phyloP scores from a whole-genome alignment of 345 rosid genomes.

The Leavenworthia alabamica region DNA sequence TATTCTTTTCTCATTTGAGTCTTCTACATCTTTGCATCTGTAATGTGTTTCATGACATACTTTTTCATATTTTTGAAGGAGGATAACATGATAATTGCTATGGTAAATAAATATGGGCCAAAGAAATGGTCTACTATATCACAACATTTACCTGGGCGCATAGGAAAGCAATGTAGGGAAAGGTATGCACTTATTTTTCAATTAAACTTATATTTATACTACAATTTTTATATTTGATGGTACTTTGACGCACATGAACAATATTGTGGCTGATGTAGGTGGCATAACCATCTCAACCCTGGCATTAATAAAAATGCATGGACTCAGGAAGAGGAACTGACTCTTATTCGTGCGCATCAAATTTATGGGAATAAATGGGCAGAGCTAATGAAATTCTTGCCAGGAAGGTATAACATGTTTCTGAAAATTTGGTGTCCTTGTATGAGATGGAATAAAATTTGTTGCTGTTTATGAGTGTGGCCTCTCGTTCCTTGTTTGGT shows the following conservation, averaged over 20 bases:
- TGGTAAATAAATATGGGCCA: constrained; percentile 85
- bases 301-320: constrained; percentile 93
- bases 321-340: constrained; percentile 98
- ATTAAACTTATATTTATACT: background rate
- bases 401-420: constrained; percentile 69
- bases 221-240: background rate
- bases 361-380: constrained; percentile 98
- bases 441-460: background rate
- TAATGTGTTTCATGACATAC: constrained; percentile 7
- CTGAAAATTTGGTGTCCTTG: background rate
- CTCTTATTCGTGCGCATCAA: constrained; percentile 93
- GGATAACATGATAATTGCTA: constrained; percentile 67
- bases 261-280: constrained; percentile 46
- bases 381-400: constrained; percentile 87
- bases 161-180: constrained; percentile 98
- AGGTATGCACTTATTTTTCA: constrained; percentile 43
- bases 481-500: constrained; percentile 2
- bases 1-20: constrained; percentile 6
- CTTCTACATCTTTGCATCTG: background rate
- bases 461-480: background rate
- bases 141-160: constrained; percentile 95
- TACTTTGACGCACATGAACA: constrained; percentile 9
- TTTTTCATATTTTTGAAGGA: constrained; percentile 42
- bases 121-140: constrained; percentile 99
- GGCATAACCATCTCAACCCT: constrained; percentile 99